phyloP scores from a whole-genome alignment of 2,329 filamentous ascomycete genomes.

The Hysterium pulicare region DNA sequence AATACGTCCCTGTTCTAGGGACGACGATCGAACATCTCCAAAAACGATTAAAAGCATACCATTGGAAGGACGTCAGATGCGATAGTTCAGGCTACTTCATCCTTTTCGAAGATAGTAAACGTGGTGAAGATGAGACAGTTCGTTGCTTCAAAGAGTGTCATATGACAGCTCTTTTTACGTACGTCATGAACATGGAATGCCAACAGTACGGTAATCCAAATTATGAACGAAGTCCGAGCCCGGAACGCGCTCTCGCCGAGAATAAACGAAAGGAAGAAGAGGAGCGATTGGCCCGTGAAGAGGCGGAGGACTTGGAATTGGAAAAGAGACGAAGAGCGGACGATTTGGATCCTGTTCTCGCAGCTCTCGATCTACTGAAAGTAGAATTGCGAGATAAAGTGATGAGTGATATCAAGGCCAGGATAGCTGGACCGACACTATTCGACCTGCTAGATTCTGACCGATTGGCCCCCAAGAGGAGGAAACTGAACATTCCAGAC shows the following conservation, averaged over 20 bases:
- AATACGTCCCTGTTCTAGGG: slow-evolving; percentile 79
- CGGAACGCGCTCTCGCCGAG: slow-evolving; percentile 46
- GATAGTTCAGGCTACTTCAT: slow-evolving; percentile 89
- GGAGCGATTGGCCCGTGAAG: slow-evolving; percentile 65
- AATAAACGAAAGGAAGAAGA: slow-evolving; percentile 62
- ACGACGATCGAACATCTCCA: slow-evolving; percentile 87
- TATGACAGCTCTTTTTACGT: slow-evolving; percentile 83
- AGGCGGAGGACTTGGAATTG: slow-evolving; percentile 79
- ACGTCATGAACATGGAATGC: slow-evolving; percentile 87
- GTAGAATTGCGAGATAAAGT: slow-evolving; percentile 83
- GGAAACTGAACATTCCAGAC: slow-evolving; percentile 73
- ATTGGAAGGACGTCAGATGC: slow-evolving; percentile 75
- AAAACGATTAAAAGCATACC: slow-evolving; percentile 79
- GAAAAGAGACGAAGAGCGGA: slow-evolving; percentile 85
- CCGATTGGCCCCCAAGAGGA: slow-evolving; percentile 74
- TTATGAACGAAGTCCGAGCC: slow-evolving; percentile 55
- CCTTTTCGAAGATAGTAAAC: slow-evolving; percentile 75
- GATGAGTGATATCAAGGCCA: slow-evolving; percentile 81
- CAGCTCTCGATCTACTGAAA: slow-evolving; percentile 75
- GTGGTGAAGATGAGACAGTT: slow-evolving; percentile 75
- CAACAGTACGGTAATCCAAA: slow-evolving; percentile 65
- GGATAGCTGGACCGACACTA: slow-evolving; percentile 77
- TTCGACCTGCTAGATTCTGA: slow-evolving; percentile 79
- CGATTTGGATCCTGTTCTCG: slow-evolving; percentile 84
- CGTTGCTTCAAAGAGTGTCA: slow-evolving; percentile 77